phyloP scores from a whole-genome alignment of 768 basidiomycete species.

The Saitozyma sp. region DNA sequence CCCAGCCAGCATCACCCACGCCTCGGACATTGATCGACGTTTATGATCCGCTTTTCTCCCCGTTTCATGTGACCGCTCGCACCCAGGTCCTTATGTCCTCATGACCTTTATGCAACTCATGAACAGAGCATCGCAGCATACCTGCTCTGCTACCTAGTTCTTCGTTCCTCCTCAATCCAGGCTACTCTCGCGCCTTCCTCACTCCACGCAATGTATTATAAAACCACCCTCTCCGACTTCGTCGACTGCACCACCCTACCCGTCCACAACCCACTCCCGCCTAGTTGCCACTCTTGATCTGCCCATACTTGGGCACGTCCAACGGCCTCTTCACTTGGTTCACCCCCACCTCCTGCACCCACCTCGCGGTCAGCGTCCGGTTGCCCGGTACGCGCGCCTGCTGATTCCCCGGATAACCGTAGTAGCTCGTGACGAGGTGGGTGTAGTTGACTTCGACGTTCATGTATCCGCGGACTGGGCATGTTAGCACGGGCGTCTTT shows the following conservation, averaged over 20 bases:
- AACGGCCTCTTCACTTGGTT: constrained; percentile 21
- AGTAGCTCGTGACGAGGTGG: constrained; percentile 19
- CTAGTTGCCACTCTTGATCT: constrained; percentile 29
- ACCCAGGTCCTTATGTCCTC: no score
- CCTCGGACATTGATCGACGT: no score
- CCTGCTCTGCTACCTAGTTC: no score
- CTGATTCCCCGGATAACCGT: constrained; percentile 23
- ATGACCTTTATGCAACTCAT: no score
- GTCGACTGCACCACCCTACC: background rate
- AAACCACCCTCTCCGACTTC: no score
- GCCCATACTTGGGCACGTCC: constrained; percentile 11
- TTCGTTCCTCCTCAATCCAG: no score
- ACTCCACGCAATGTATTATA: no score
- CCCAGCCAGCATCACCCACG: no score
- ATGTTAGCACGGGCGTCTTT: background rate
- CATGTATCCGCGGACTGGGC: constrained; percentile 34
- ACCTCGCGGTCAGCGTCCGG: constrained; percentile 9
- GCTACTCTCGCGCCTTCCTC: no score
- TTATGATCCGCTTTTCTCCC: no score
- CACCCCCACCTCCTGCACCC: constrained; percentile 8
- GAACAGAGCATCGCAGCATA: no score
- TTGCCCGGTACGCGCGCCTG: constrained; percentile 11
- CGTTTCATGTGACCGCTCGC: no score
- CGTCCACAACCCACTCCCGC: background rate
- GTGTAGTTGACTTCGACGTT: constrained; percentile 25